Evolutionary conservation across 2,329 filamentous ascomycete species (phyloP).

Genomic region (Sarocladium brachiariae): DNA sequence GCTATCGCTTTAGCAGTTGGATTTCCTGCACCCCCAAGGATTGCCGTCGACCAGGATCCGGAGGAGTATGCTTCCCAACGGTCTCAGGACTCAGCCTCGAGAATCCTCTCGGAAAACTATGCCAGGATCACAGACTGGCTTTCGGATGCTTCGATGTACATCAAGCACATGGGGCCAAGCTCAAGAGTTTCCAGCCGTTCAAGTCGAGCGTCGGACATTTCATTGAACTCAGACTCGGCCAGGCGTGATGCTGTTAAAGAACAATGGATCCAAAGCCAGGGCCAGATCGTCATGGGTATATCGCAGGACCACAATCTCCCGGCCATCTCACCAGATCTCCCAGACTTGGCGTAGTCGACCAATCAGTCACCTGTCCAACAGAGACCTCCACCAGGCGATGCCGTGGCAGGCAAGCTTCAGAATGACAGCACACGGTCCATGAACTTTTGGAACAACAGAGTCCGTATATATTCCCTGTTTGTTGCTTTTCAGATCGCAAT

Average conservation of each 20-base stretch:
- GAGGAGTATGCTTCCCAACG: background rate
- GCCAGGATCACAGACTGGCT: background rate
- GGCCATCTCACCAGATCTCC: background rate
- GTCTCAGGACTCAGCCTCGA: background rate
- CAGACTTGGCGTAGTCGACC: background rate
- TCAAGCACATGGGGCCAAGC: background rate
- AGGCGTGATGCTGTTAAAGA: background rate
- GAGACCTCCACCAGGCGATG: too few species aligned
- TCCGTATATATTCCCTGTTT: too few species aligned
- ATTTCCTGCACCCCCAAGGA: background rate
- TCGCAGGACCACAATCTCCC: background rate
- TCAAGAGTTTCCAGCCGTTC: background rate
- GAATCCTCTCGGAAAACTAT: background rate
- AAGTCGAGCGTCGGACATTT: conserved; percentile 2
- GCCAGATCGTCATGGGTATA: background rate
- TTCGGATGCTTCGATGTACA: background rate
- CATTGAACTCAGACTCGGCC: background rate
- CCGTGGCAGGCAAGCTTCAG: too few species aligned
- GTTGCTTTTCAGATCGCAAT: too few species aligned
- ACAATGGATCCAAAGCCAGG: background rate
- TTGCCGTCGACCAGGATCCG: background rate
- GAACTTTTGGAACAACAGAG: too few species aligned
- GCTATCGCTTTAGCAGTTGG: background rate
- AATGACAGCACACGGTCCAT: too few species aligned
- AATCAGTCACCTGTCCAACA: too few species aligned